Evolutionary conservation across 129 eudicot genomes (phyloP), one percentile per base, ranked within the genome.

Genomic region (Saussurea involucrata): DNA sequence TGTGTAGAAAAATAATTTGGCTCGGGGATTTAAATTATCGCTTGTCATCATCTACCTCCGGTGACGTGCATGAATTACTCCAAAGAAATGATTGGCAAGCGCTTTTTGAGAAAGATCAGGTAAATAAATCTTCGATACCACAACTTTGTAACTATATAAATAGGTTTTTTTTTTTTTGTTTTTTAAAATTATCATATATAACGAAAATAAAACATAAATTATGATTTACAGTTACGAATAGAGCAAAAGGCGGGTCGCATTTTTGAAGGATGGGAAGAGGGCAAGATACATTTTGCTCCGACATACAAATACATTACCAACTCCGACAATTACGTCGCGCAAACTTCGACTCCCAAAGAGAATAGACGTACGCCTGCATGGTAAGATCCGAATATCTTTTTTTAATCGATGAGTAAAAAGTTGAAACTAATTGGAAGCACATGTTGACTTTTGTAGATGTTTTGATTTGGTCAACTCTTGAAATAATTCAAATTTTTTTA

Each of bases 1-100:
- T 25, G 25, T 76, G 75, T 63, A 93, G 98, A 22, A 90, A 87
- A 49, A 84, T 88, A 53, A 86, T 93, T 78, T 93, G 96, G 96
- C 95, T 93, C 8, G 98, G 98, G 34, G 98, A 93, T 78, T 79
- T 93, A 42, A 93, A 93, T 69, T 93, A 93, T 83, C 92, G 98
- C 22, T 82, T 93, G 24, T 87, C 89, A 29, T 82, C 92, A 29
- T 82, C 92, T 20, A 75, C 83, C 60, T 82, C 77, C 10, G 81
- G 25, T 60, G 89, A 88, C 36, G 79, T 84, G 4, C 53, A 82
- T 29, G 93, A 84, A 69, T 81, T 85, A 34, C 78, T 93, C 2
- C 49, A 73, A 36, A 79, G 80, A 34, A 86, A 80, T 67, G 98
- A 93, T 49, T 93, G 97, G 98, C 82, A 82, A 71, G 82, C 95